phyloP scores from a whole-genome alignment of 768 basidiomycete species.

The Phlebiopsis flavidoalba region DNA sequence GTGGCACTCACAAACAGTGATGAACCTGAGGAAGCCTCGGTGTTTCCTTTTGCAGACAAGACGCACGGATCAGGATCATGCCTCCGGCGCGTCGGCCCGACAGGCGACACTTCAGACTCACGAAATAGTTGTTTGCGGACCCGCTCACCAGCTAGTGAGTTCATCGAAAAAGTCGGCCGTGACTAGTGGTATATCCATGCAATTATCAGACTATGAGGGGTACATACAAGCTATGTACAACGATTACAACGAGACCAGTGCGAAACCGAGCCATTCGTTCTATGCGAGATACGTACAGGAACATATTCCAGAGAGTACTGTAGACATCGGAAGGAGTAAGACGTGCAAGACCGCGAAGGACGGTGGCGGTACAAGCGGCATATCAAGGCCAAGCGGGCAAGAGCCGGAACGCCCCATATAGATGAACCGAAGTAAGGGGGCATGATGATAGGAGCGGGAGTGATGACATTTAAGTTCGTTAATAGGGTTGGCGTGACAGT shows the following conservation, averaged over 20 bases:
- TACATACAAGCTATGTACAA: neutral
- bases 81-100: neutral
- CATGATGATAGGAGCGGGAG: neutral
- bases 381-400: neutral
- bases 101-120: too few relatives aligned
- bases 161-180: too few relatives aligned
- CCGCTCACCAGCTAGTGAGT: too few relatives aligned
- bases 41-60: neutral
- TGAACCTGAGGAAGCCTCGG: neutral
- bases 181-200: neutral
- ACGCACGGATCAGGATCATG: neutral
- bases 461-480: neutral
- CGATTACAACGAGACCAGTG: neutral
- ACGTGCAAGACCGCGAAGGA: neutral
- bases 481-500: neutral
- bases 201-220: neutral
- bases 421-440: neutral
- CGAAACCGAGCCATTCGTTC: neutral
- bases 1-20: too few relatives aligned
- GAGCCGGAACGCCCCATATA: neutral
- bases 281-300: neutral
- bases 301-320: neutral
- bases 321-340: neutral
- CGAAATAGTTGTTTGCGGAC: too few relatives aligned
- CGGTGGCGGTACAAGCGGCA: neutral